Percentiles rank a stretch among this genome's conserved stretches.
Evolutionary conservation across 2,329 filamentous ascomycete genomes (phyloP).

Genomic region (Colletotrichum orbiculare): DNA sequence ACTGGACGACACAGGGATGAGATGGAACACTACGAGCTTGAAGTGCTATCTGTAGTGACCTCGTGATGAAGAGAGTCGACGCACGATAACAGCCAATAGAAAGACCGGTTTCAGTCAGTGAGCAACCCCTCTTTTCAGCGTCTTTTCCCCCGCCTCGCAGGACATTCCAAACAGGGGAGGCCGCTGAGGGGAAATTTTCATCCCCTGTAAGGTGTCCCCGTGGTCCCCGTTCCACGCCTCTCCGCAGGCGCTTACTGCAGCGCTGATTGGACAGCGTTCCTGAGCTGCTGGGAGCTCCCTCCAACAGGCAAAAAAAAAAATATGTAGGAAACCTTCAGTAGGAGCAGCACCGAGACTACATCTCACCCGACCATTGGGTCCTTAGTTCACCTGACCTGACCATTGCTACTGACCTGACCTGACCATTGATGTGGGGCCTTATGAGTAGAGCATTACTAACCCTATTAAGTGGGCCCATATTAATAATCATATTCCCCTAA

Average conservation of each 20-base stretch:
- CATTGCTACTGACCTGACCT: too few species aligned
- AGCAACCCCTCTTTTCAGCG: constrained; percentile 20
- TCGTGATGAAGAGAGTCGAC: background rate
- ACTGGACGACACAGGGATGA: background rate
- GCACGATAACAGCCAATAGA: background rate
- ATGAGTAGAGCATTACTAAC: too few species aligned
- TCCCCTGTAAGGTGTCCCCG: constrained; percentile 17
- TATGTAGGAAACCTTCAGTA: background rate
- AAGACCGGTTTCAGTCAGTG: constrained; percentile 1
- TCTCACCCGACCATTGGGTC: too few species aligned
- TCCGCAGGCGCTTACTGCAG: background rate
- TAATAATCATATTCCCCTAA: too few species aligned
- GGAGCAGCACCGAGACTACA: background rate
- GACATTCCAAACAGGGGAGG: background rate
- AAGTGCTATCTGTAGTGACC: too few species aligned
- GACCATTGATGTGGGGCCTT: too few species aligned
- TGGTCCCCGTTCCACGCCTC: background rate
- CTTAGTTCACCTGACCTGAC: too few species aligned
- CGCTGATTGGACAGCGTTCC: constrained; percentile 10
- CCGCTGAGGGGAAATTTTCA: constrained; percentile 4
- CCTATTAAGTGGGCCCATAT: too few species aligned
- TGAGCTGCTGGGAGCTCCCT: constrained; percentile 3
- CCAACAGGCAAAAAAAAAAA: background rate
- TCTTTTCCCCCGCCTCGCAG: constrained; percentile 24
- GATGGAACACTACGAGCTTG: background rate